These are phyloP conservation scores for Poa annua DNA, from an alignment of 176 grass and related monocot species.

Conservation along the genomic window DNA sequence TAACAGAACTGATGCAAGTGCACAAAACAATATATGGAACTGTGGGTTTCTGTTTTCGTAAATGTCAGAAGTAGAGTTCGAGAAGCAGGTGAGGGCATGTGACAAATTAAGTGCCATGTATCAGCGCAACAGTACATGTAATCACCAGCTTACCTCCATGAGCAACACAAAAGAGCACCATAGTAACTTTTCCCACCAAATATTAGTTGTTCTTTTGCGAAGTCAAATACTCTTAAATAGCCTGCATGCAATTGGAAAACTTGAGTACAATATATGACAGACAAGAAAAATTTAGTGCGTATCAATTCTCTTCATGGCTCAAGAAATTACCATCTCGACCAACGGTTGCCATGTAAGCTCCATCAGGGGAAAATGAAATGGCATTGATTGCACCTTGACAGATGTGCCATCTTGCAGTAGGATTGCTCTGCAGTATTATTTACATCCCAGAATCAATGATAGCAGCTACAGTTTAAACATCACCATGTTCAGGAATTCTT, in stretches of 20 bases:
- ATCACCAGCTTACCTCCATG: constrained; percentile 82
- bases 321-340: constrained; percentile 84
- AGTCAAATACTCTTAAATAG: constrained; percentile 99
- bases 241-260: constrained; percentile 59
- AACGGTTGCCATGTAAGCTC: constrained; percentile 82
- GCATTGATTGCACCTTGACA: constrained; percentile 90
- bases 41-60: not conserved
- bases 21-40: constrained; percentile 20
- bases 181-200: constrained; percentile 99
- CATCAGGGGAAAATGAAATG: constrained; percentile 89
- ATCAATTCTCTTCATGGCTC: constrained; percentile 24
- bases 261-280: constrained; percentile 33
- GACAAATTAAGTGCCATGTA: constrained; percentile 22
- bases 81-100: constrained; percentile 3
- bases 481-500: constrained; percentile 23
- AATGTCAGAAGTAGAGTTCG: constrained; percentile 20
- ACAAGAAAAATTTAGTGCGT: constrained; percentile 5
- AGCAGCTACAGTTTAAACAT: constrained; percentile 2
- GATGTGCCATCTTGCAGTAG: constrained; percentile 92
- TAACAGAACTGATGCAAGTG: constrained; percentile 15
- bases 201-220: constrained; percentile 76
- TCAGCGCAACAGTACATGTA: constrained; percentile 36
- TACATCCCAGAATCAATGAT: constrained; percentile 47
- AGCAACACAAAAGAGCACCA: constrained; percentile 92
- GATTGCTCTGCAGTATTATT: constrained; percentile 77